phyloP scores from a whole-genome alignment of 2,329 filamentous ascomycete species.

The Monilinia polystroma region DNA sequence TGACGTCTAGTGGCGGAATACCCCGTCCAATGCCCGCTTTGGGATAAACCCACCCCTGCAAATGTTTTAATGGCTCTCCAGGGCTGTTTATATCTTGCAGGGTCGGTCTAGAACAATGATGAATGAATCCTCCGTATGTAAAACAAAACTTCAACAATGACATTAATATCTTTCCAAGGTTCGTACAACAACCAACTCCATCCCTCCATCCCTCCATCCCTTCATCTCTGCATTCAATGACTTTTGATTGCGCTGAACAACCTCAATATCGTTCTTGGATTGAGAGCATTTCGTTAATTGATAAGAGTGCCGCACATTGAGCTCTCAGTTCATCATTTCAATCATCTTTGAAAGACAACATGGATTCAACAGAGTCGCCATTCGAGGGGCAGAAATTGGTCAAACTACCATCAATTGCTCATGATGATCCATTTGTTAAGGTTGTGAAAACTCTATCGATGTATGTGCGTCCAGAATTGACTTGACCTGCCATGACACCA shows the following conservation, averaged over 20 bases:
- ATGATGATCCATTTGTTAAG: slow-evolving; percentile 60
- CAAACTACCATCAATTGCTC: slow-evolving; percentile 55
- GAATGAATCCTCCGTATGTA: neutral
- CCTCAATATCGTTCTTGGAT: neutral
- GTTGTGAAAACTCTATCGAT: slow-evolving; percentile 66
- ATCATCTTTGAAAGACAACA: neutral
- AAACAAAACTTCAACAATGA: slow-evolving; percentile 2
- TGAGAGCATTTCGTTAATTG: neutral
- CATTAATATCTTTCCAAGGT: neutral
- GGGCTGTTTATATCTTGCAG: neutral
- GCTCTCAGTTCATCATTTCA: neutral
- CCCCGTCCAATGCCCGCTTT: neutral
- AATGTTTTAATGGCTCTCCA: slow-evolving; percentile 1
- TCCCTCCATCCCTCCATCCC: no score
- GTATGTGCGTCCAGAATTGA: slow-evolving; percentile 42
- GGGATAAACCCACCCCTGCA: neutral
- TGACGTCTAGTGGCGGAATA: slow-evolving; percentile 17
- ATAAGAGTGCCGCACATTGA: no score
- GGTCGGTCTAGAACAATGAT: slow-evolving; percentile 1
- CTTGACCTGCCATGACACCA: neutral
- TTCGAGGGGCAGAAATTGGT: slow-evolving; percentile 8
- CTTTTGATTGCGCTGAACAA: neutral
- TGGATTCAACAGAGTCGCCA: neutral
- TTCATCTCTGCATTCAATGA: neutral
- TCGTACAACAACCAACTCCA: neutral